These are phyloP conservation scores for Chimonanthus salicifolius DNA, from an alignment of 164 flowering plant species.

Conservation along the genomic window DNA sequence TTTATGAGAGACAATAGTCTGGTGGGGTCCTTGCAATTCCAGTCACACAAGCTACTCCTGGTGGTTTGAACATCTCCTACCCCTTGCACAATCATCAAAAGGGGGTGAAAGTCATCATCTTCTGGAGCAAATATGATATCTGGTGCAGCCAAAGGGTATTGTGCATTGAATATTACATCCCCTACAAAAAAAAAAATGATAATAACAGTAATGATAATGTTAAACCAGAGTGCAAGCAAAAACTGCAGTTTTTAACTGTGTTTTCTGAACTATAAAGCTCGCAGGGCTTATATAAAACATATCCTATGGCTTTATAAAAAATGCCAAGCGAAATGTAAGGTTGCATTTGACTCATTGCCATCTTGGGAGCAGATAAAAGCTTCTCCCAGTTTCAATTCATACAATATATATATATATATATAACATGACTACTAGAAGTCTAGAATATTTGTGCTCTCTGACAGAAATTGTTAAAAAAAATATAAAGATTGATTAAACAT, in stretches of 20 bases:
- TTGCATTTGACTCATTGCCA: neutral
- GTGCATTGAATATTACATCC: slow-evolving; percentile 79
- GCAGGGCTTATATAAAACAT: neutral
- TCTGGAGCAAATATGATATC: slow-evolving; percentile 77
- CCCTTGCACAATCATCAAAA: slow-evolving; percentile 25
- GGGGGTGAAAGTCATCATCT: slow-evolving; percentile 63
- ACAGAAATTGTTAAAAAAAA: neutral
- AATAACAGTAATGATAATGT: neutral
- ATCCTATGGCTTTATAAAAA: no score
- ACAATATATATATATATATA: no score
- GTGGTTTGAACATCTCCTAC: slow-evolving; percentile 21
- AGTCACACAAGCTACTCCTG: slow-evolving; percentile 45
- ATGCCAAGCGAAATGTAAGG: neutral
- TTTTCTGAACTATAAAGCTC: neutral
- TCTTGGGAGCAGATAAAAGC: neutral
- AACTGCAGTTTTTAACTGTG: neutral
- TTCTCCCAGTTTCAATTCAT: neutral
- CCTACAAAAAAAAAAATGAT: slow-evolving; percentile 30
- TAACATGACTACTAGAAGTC: no score
- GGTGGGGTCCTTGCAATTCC: slow-evolving; percentile 74
- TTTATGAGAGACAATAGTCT: slow-evolving; percentile 51
- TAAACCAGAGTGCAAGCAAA: neutral
- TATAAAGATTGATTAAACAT: neutral
- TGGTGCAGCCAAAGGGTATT: slow-evolving; percentile 61
- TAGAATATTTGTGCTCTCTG: neutral